A percentile compares a stretch with the other conserved stretches of the same genome.
Evolutionary conservation across 2,329 filamentous ascomycete species (phyloP).

Genomic region (Colletotrichum nymphaeae): DNA sequence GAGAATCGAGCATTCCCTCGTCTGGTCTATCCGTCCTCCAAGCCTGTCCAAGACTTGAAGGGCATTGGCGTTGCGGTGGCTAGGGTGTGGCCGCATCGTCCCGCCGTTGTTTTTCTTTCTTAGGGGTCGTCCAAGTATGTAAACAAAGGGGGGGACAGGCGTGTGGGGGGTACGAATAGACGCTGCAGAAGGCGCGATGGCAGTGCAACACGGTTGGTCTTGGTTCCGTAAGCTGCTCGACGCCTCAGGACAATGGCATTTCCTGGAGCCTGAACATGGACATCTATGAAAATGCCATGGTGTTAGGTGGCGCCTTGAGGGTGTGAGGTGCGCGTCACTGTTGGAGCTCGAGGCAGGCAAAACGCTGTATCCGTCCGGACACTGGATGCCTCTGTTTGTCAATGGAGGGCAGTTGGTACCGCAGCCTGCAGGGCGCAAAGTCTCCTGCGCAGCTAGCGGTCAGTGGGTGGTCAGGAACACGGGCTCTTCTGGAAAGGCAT

Average conservation of each 20-base stretch:
- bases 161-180: not conserved
- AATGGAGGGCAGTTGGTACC: constrained; percentile 8
- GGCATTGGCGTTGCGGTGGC: not conserved
- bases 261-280: constrained; percentile 22
- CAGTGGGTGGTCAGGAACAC: not conserved
- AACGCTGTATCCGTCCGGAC: not conserved
- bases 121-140: not conserved
- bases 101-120: not conserved
- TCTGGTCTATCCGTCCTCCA: not conserved
- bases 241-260: constrained; percentile 28
- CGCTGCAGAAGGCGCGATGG: constrained; percentile 5
- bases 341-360: not conserved
- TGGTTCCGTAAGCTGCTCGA: constrained; percentile 10
- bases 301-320: constrained; percentile 3
- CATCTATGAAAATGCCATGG: constrained; percentile 33
- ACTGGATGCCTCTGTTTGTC: not conserved
- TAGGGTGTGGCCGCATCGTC: constrained; percentile 11
- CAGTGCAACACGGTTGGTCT: constrained; percentile 28
- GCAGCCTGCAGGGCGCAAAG: not conserved
- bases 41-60: not conserved
- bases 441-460: not conserved
- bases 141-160: not conserved
- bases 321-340: not conserved
- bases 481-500: not conserved
- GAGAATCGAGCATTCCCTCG: not conserved